Percentiles rank a stretch among this genome's conserved stretches.
These are phyloP conservation scores for Buddleja alternifolia DNA, from an alignment of 257 asterid species.

Conservation along the genomic window DNA sequence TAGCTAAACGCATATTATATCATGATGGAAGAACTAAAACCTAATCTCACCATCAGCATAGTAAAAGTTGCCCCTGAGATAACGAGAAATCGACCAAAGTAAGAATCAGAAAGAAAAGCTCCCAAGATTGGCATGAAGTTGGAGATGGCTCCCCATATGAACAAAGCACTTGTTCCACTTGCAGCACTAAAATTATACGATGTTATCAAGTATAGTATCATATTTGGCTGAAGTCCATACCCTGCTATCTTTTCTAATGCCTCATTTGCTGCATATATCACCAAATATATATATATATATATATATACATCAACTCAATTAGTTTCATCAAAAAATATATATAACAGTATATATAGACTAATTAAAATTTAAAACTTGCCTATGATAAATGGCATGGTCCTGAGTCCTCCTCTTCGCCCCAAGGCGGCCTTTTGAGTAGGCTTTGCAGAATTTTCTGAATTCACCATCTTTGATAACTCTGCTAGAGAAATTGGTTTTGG, in stretches of 20 bases:
- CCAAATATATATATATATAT: neutral
- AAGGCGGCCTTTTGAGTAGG: neutral
- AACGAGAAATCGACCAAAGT: conserved; percentile 68
- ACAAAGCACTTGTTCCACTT: conserved; percentile 44
- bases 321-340: neutral
- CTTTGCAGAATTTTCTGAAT: conserved; percentile 27
- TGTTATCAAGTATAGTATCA: conserved; percentile 55
- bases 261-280: conserved; percentile 60
- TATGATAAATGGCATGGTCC: conserved; percentile 74
- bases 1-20: no score
- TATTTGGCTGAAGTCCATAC: conserved; percentile 61
- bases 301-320: neutral
- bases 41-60: conserved; percentile 46
- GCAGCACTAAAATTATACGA: conserved; percentile 56
- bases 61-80: conserved; percentile 50
- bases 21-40: neutral
- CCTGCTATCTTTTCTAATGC: conserved; percentile 75
- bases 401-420: conserved; percentile 55
- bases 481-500: neutral
- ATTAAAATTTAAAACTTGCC: conserved; percentile 34
- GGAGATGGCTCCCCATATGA: conserved; percentile 65
- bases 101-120: conserved; percentile 83
- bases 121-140: conserved; percentile 74
- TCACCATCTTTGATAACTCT: conserved; percentile 38
- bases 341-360: neutral